A percentile compares a stretch with the other conserved stretches of the same genome.
Conservation (phyloP, 352 stramenopile species). For the Pythium phragmitis region DNA sequence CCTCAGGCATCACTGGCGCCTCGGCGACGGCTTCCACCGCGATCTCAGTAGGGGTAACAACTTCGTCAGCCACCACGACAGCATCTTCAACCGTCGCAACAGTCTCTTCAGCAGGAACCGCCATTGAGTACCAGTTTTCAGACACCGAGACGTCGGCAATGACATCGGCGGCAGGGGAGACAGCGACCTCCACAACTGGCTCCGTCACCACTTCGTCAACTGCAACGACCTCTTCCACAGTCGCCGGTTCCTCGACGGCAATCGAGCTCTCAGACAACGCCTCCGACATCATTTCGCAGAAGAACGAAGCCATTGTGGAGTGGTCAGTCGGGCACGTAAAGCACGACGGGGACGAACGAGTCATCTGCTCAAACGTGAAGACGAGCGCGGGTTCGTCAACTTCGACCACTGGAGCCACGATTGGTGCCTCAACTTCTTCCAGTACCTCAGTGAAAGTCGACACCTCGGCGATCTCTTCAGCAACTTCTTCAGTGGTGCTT, state of each 20-base stretch:
- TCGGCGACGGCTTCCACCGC: slow-evolving; percentile 5
- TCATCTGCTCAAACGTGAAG: slow-evolving; percentile 3
- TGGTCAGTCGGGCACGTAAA: slow-evolving; percentile 7
- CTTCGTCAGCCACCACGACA: neutral
- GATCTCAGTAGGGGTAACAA: neutral
- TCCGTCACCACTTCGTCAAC: neutral
- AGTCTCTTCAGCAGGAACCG: neutral
- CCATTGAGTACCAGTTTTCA: slow-evolving; percentile 1
- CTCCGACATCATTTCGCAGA: slow-evolving; percentile 13
- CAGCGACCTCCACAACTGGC: neutral
- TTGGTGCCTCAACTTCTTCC: slow-evolving; percentile 1
- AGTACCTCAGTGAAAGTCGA: neutral
- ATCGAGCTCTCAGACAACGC: neutral
- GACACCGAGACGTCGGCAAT: neutral
- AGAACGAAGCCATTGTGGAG: slow-evolving; percentile 11
- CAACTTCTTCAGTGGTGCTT: neutral
- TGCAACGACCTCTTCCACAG: neutral
- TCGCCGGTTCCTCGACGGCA: neutral
- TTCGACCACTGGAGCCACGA: neutral
- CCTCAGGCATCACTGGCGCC: neutral
- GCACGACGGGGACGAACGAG: slow-evolving; percentile 1
- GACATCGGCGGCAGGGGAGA: neutral
- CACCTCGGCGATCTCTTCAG: slow-evolving; percentile 1
- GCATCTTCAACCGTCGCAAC: neutral
- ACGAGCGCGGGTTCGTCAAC: neutral